These are phyloP conservation scores for Calonectria montana DNA, from an alignment of 2,329 filamentous ascomycete species.

Conservation along the genomic window DNA sequence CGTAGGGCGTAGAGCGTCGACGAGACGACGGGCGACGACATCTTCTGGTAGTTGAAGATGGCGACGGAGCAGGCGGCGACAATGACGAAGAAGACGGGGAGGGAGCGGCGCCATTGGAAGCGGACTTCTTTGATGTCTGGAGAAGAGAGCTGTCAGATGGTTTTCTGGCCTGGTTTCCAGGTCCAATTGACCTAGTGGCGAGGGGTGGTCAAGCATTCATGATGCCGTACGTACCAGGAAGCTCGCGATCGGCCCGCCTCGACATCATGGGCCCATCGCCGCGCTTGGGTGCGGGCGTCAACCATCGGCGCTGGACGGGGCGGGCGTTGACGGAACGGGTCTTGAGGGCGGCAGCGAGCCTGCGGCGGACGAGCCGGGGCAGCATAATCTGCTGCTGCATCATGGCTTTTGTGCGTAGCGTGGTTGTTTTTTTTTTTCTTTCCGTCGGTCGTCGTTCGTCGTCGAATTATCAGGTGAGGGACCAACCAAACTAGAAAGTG, in stretches of 20 bases:
- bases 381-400: slow-evolving; percentile 41
- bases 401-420: slow-evolving; percentile 16
- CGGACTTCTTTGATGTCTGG: slow-evolving; percentile 55
- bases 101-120: slow-evolving; percentile 75
- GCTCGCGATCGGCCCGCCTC: slow-evolving; percentile 72
- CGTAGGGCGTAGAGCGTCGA: slow-evolving; percentile 93
- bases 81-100: slow-evolving; percentile 83
- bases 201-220: background rate
- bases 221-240: slow-evolving; percentile 63
- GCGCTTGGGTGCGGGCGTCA: slow-evolving; percentile 66
- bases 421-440: slow-evolving; percentile 10
- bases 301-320: slow-evolving; percentile 56
- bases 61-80: slow-evolving; percentile 79
- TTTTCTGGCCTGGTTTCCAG: background rate
- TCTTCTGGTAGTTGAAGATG: slow-evolving; percentile 99
- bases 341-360: slow-evolving; percentile 39
- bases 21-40: slow-evolving; percentile 85
- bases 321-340: slow-evolving; percentile 27
- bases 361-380: slow-evolving; percentile 40
- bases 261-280: slow-evolving; percentile 74
- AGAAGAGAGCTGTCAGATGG: background rate
- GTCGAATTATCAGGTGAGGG: slow-evolving; percentile 38
- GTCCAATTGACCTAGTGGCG: slow-evolving; percentile 5
- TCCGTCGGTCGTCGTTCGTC: background rate
- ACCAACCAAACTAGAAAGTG: background rate